phyloP scores from a whole-genome alignment of 257 asterid genomes.

The Capsicum rhomboideum region DNA sequence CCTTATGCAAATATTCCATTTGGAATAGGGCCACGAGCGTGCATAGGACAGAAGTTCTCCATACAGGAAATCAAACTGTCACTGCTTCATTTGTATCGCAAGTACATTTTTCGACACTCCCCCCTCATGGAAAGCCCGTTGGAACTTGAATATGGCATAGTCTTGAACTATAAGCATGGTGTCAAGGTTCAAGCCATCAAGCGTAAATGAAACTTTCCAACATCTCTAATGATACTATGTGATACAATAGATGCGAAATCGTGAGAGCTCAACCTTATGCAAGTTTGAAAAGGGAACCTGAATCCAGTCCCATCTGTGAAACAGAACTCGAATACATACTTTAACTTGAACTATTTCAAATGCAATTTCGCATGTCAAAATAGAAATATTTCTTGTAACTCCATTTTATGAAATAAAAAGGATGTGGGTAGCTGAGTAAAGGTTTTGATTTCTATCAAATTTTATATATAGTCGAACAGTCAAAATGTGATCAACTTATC shows the following conservation, averaged over 20 bases:
- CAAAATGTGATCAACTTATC: too few species aligned
- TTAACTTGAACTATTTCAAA: neutral
- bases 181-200: constrained; percentile 62
- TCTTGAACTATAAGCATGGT: constrained; percentile 75
- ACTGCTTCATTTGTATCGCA: constrained; percentile 62
- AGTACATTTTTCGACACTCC: constrained; percentile 62
- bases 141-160: constrained; percentile 68
- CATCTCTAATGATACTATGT: neutral
- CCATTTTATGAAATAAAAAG: neutral
- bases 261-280: neutral
- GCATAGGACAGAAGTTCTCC: constrained; percentile 90
- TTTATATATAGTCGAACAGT: too few species aligned
- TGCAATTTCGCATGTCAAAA: neutral
- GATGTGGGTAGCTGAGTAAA: neutral
- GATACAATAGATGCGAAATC: neutral
- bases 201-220: constrained; percentile 28
- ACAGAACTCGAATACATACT: neutral
- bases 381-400: neutral
- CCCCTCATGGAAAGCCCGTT: constrained; percentile 74
- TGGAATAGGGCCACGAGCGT: constrained; percentile 90
- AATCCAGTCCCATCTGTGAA: neutral
- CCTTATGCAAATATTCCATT: constrained; percentile 92
- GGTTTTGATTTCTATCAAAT: too few species aligned
- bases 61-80: constrained; percentile 78
- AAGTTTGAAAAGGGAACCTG: neutral